These are phyloP conservation scores for Claviceps citrina DNA, from an alignment of 2,329 filamentous ascomycete genomes.

Conservation along the genomic window DNA sequence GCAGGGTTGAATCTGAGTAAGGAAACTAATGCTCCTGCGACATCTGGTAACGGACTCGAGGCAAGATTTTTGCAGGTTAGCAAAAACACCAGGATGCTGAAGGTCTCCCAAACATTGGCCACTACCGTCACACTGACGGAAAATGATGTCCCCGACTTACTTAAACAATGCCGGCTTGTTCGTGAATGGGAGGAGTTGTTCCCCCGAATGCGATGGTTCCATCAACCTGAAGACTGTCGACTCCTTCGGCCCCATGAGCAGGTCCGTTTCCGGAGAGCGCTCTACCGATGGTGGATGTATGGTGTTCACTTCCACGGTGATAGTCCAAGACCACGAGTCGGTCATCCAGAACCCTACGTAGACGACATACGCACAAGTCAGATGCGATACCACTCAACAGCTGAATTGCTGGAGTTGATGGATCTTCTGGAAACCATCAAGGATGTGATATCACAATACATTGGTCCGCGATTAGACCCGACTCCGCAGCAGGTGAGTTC, in stretches of 20 bases:
- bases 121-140: slow-evolving; percentile 17
- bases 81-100: slow-evolving; percentile 3
- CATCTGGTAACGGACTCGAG: background rate
- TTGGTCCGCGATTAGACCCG: slow-evolving; percentile 30
- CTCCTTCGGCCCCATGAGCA: slow-evolving; percentile 27
- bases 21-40: background rate
- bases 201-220: slow-evolving; percentile 31
- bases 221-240: slow-evolving; percentile 29
- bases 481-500: slow-evolving; percentile 20
- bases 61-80: slow-evolving; percentile 11
- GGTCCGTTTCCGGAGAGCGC: slow-evolving; percentile 31
- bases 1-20: slow-evolving; percentile 13
- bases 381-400: slow-evolving; percentile 28
- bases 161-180: slow-evolving; percentile 22
- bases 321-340: slow-evolving; percentile 21
- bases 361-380: slow-evolving; percentile 27
- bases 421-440: slow-evolving; percentile 31
- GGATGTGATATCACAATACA: slow-evolving; percentile 27
- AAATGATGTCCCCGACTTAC: slow-evolving; percentile 18
- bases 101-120: background rate
- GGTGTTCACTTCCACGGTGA: slow-evolving; percentile 36
- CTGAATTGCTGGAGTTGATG: slow-evolving; percentile 28
- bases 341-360: slow-evolving; percentile 23
- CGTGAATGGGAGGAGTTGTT: slow-evolving; percentile 25
- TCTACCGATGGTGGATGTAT: slow-evolving; percentile 41